Evolutionary conservation across 495 filamentous ascomycete species (phyloP), one percentile per base, ranked within the genome.

Genomic region (Niebla homalea): DNA sequence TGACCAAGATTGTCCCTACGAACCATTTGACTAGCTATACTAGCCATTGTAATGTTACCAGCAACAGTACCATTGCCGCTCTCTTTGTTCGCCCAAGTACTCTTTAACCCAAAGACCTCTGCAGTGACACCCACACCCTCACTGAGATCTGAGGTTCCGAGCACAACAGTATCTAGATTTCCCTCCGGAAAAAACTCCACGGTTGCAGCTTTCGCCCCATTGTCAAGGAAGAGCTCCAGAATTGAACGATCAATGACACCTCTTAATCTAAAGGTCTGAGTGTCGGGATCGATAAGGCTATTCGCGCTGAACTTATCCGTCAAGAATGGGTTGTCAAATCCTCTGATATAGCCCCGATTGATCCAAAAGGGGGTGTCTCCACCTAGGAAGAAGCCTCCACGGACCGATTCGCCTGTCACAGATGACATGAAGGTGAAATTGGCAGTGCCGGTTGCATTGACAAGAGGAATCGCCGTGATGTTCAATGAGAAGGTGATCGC

Each of bases 381-480:
- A 15, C 62, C 59, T 36, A 77, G 56, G 42, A 62, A 67, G 35
- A 72, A 64, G 1, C 74, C 74, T 4, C 70, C 71, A 18, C 62
- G 60, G 18, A 77, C 53, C 6, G 59, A 68, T 46, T 76, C 74
- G 16, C 64, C 66, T 0, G 72, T 67, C 2, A 60, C 48, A 19
- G 71, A 69, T 26, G 70, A 72, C 15, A 62, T 53, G 56, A 76
- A 74, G 19, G 72, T 72, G 61, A 77, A 70, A 55, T 71, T 74
- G 7, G 72, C 57, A 0, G 67, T 66, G 5, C 66, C 66, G n/a
- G 57, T 61, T 16, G 62, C 59, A 32, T 64, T 63, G 21, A 53
- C 42, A 22, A 48, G 46, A 2, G 63, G 63, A n/a, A 72, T 66
- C n/a, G 48, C 53, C 8, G 64, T 66, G 35, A 77, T 56, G 51